Evolutionary conservation across 352 stramenopile genomes (phyloP).

Genomic region (Phytophthora parvispora): DNA sequence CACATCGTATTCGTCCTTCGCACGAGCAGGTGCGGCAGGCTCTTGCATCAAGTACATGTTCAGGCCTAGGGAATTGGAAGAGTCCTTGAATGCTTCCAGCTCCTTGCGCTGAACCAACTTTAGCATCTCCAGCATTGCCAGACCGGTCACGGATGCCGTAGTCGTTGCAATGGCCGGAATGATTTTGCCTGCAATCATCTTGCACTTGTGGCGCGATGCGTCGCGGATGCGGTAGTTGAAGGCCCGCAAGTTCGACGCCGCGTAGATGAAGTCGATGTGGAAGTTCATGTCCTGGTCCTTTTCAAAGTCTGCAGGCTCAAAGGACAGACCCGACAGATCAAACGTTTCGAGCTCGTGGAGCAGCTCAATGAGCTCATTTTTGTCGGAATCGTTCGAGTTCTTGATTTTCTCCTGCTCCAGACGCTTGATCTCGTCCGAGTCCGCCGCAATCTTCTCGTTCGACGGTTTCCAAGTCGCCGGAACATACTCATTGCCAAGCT

Average conservation of each 20-base stretch:
- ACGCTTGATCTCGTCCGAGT: slow-evolving; percentile 75
- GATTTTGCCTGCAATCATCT: slow-evolving; percentile 99
- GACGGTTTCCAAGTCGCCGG: slow-evolving; percentile 75
- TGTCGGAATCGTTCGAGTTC: slow-evolving; percentile 73
- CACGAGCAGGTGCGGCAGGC: slow-evolving; percentile 82
- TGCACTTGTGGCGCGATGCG: slow-evolving; percentile 92
- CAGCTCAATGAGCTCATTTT: slow-evolving; percentile 72
- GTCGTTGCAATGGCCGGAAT: slow-evolving; percentile 99
- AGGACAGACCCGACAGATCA: slow-evolving; percentile 64
- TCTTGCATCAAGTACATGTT: slow-evolving; percentile 96
- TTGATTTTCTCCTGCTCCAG: slow-evolving; percentile 75
- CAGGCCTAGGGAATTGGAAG: slow-evolving; percentile 92
- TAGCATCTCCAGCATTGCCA: slow-evolving; percentile 96
- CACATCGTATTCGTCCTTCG: slow-evolving; percentile 94
- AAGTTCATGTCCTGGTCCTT: slow-evolving; percentile 98
- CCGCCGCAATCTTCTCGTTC: slow-evolving; percentile 82
- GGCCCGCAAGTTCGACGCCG: slow-evolving; percentile 97
- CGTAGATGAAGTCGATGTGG: slow-evolving; percentile 98
- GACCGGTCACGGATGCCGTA: slow-evolving; percentile 98
- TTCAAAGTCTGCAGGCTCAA: slow-evolving; percentile 95
- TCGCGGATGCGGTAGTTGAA: slow-evolving; percentile 90
- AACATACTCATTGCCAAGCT: slow-evolving; percentile 50
- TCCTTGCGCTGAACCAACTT: slow-evolving; percentile 92
- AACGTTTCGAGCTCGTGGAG: slow-evolving; percentile 75
- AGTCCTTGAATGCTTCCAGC: slow-evolving; percentile 93